Conservation (phyloP, 805 yeast genomes). For the Candida sakaeoensis region DNA sequence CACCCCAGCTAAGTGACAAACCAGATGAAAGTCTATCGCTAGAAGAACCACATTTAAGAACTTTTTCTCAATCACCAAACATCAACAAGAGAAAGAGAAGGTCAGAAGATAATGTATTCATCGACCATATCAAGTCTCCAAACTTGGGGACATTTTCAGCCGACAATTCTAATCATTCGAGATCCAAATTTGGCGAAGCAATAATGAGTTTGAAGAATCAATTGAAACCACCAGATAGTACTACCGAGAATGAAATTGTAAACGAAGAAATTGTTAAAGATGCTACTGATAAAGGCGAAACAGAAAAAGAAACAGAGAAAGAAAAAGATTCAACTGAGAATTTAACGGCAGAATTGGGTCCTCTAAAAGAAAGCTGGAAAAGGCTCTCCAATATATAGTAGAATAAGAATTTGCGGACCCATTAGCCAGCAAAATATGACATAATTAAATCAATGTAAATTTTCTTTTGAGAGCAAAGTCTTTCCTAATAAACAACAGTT, state of each 20-base stretch:
- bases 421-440: background rate
- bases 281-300: background rate
- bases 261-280: slow-evolving; percentile 4
- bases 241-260: background rate
- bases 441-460: no score
- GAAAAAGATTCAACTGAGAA: slow-evolving; percentile 7
- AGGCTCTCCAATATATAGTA: slow-evolving; percentile 5
- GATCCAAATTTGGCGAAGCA: slow-evolving; percentile 32
- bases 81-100: slow-evolving; percentile 3
- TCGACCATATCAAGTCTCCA: slow-evolving; percentile 19
- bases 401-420: background rate
- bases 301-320: background rate
- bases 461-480: no score
- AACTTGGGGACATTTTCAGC: background rate
- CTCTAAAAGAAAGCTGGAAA: slow-evolving; percentile 8
- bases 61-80: background rate
- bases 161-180: slow-evolving; percentile 9
- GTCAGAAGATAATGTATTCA: slow-evolving; percentile 30
- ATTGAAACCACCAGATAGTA: slow-evolving; percentile 3
- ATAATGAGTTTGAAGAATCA: slow-evolving; percentile 5
- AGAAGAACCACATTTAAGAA: slow-evolving; percentile 17
- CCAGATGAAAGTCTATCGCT: slow-evolving; percentile 8
- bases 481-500: no score
- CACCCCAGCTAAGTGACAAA: slow-evolving; percentile 18
- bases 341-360: slow-evolving; percentile 9